Conservation (phyloP, 2,329 filamentous ascomycete species). For the Colletotrichum plurivorum region DNA sequence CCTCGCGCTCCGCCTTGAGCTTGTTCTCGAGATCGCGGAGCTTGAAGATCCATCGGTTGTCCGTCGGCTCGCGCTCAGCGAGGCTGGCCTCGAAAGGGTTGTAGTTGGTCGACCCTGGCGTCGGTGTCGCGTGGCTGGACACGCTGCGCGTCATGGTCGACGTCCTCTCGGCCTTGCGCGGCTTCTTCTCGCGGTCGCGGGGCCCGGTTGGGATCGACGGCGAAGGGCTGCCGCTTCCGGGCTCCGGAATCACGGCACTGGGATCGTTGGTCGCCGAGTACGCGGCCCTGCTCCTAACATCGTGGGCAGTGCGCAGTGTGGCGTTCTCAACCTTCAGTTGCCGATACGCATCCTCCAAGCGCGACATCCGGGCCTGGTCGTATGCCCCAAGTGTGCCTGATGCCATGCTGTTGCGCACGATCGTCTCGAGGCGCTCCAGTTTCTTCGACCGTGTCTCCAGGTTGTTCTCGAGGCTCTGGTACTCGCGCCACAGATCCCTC, state of each 20-base stretch:
- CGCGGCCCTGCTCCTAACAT: constrained; percentile 68
- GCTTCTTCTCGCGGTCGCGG: constrained; percentile 53
- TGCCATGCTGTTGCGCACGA: constrained; percentile 77
- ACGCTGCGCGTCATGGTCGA: constrained; percentile 51
- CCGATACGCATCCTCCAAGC: constrained; percentile 73
- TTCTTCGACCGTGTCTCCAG: constrained; percentile 86
- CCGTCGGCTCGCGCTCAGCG: constrained; percentile 56
- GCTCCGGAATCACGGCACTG: constrained; percentile 51
- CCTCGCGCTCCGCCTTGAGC: constrained; percentile 91
- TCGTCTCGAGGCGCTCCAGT: constrained; percentile 87
- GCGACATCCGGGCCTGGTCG: constrained; percentile 62
- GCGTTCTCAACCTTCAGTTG: constrained; percentile 76
- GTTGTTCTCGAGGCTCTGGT: constrained; percentile 85
- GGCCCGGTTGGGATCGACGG: constrained; percentile 70
- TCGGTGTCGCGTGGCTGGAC: constrained; percentile 37
- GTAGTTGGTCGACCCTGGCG: constrained; percentile 30
- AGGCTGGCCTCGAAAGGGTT: constrained; percentile 42
- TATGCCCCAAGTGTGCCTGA: constrained; percentile 61
- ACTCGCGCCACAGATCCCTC: constrained; percentile 90
- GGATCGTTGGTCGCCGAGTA: constrained; percentile 57
- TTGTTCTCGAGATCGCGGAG: constrained; percentile 90
- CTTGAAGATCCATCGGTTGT: constrained; percentile 87
- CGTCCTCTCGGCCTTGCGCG: constrained; percentile 36
- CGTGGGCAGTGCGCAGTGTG: constrained; percentile 76
- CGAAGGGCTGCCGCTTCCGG: constrained; percentile 63